Conservation (phyloP, 805 yeast species). For the Starmerella bombi region DNA sequence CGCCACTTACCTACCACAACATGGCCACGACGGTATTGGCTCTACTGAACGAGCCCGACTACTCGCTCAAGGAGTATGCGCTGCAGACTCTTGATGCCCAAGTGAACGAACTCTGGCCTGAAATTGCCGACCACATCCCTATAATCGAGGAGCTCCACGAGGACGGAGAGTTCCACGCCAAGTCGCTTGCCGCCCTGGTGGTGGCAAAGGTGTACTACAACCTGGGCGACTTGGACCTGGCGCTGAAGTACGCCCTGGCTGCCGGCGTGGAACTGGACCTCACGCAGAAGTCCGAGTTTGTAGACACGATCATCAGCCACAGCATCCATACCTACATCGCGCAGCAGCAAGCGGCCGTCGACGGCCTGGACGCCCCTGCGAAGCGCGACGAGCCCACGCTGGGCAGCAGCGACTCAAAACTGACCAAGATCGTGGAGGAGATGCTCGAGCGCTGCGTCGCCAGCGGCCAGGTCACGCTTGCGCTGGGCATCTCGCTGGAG, state of each 20-base stretch:
- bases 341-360: slow-evolving; percentile 41
- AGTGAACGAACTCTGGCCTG: slow-evolving; percentile 94
- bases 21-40: slow-evolving; percentile 81
- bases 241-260: slow-evolving; percentile 75
- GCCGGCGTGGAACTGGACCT: slow-evolving; percentile 73
- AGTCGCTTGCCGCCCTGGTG: slow-evolving; percentile 77
- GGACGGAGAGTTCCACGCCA: slow-evolving; percentile 60
- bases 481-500: slow-evolving; percentile 83
- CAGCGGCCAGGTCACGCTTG: slow-evolving; percentile 60
- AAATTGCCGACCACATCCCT: slow-evolving; percentile 77
- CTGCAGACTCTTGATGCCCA: slow-evolving; percentile 63
- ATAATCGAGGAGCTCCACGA: slow-evolving; percentile 87
- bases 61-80: slow-evolving; percentile 67
- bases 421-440: slow-evolving; percentile 60
- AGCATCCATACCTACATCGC: slow-evolving; percentile 74
- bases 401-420: slow-evolving; percentile 39
- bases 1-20: not conserved
- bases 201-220: slow-evolving; percentile 86
- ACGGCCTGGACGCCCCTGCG: slow-evolving; percentile 21
- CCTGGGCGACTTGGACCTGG: slow-evolving; percentile 82
- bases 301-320: slow-evolving; percentile 86
- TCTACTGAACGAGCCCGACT: slow-evolving; percentile 70
- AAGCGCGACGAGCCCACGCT: slow-evolving; percentile 6
- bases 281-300: slow-evolving; percentile 65
- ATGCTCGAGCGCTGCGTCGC: slow-evolving; percentile 73